These are phyloP conservation scores for Mycena citricolor DNA, from an alignment of 1,284 basidiomycete species.

Conservation along the genomic window DNA sequence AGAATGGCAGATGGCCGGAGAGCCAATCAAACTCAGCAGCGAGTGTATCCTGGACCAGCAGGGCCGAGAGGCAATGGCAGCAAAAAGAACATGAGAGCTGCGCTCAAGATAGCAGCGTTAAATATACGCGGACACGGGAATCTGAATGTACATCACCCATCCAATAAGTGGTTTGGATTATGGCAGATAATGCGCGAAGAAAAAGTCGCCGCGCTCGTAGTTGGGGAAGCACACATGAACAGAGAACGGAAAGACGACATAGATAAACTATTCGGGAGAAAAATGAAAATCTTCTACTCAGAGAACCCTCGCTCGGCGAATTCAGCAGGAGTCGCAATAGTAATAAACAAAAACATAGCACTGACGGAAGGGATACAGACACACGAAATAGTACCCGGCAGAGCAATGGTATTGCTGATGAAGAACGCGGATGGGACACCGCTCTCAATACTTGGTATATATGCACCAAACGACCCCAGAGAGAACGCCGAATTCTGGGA, in stretches of 20 bases:
- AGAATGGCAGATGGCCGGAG: neutral
- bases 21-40: neutral
- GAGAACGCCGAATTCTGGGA: slow-evolving; percentile 34
- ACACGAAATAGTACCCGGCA: slow-evolving; percentile 30
- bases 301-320: neutral
- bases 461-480: slow-evolving; percentile 34
- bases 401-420: slow-evolving; percentile 26
- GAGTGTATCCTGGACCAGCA: neutral
- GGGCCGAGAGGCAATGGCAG: neutral
- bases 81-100: slow-evolving; percentile 12
- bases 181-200: slow-evolving; percentile 10
- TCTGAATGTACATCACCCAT: neutral
- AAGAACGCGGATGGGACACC: slow-evolving; percentile 12
- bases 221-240: slow-evolving; percentile 25
- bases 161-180: slow-evolving; percentile 13
- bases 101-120: slow-evolving; percentile 8
- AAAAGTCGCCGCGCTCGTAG: neutral
- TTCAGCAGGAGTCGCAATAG: slow-evolving; percentile 16
- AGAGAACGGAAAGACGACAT: slow-evolving; percentile 3
- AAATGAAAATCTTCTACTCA: neutral
- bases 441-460: slow-evolving; percentile 32
- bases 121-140: slow-evolving; percentile 14
- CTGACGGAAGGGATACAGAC: slow-evolving; percentile 8
- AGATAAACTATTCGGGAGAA: slow-evolving; percentile 1
- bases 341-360: slow-evolving; percentile 33